phyloP scores from a whole-genome alignment of 768 basidiomycete genomes.

The Porphyrellus cyaneotinctus region DNA sequence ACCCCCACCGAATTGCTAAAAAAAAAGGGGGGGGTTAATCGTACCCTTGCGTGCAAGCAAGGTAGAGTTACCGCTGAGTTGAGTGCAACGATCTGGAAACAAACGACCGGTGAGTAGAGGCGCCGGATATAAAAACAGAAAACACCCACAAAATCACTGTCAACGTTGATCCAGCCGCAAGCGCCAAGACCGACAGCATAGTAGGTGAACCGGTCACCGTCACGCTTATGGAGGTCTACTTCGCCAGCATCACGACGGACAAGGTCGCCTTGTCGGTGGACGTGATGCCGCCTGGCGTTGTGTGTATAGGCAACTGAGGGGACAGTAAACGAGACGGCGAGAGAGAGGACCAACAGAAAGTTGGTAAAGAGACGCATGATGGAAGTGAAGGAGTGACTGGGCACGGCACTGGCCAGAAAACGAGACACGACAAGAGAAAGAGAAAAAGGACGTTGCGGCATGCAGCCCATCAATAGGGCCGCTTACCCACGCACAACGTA shows the following conservation, averaged over 20 bases:
- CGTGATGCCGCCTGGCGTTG: slow-evolving; percentile 21
- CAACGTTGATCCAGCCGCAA: slow-evolving; percentile 32
- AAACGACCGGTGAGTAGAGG: slow-evolving; percentile 2
- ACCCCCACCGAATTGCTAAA: slow-evolving; percentile 53
- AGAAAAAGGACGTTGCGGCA: not conserved
- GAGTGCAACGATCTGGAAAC: slow-evolving; percentile 50
- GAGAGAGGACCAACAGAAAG: slow-evolving; percentile 19
- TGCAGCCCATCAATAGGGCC: not conserved
- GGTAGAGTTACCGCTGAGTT: slow-evolving; percentile 24
- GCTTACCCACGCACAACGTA: slow-evolving; percentile 8
- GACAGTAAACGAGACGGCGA: slow-evolving; percentile 14
- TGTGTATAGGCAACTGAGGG: slow-evolving; percentile 22
- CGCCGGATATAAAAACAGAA: not conserved
- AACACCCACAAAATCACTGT: slow-evolving; percentile 34
- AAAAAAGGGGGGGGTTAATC: slow-evolving; percentile 5
- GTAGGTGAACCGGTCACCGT: slow-evolving; percentile 32
- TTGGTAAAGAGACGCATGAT: slow-evolving; percentile 23
- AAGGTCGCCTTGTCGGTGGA: slow-evolving; percentile 20
- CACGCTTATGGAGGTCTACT: slow-evolving; percentile 19
- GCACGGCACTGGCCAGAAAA: slow-evolving; percentile 1
- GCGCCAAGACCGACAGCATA: slow-evolving; percentile 43
- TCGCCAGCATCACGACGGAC: slow-evolving; percentile 26
- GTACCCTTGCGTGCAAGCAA: not conserved
- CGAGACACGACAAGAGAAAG: slow-evolving; percentile 3
- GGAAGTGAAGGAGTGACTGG: slow-evolving; percentile 22